A percentile compares a stretch with the other conserved stretches of the same genome.
These are phyloP conservation scores for Fomes fomentarius DNA, from an alignment of 1,284 basidiomycete genomes.

Conservation along the genomic window DNA sequence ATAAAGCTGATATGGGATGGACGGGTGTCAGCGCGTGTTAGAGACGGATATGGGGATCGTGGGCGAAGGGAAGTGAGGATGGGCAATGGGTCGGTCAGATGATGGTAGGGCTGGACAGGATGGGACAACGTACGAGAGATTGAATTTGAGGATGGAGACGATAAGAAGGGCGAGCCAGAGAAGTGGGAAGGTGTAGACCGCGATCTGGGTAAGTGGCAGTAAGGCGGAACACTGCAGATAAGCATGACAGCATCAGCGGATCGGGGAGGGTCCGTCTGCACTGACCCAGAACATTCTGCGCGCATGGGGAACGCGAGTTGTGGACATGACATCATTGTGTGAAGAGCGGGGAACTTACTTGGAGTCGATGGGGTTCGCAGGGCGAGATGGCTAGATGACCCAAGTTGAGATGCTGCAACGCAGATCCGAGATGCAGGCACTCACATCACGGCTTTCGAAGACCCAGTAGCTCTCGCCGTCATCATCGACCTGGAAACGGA, in stretches of 20 bases:
- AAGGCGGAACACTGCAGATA: slow-evolving; percentile 2
- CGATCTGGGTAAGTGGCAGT: slow-evolving; percentile 57
- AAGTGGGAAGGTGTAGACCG: slow-evolving; percentile 87
- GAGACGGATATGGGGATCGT: slow-evolving; percentile 6
- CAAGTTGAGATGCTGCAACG: slow-evolving; percentile 3
- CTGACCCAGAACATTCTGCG: slow-evolving; percentile 89
- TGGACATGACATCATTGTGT: slow-evolving; percentile 12
- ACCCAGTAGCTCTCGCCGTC: slow-evolving; percentile 97
- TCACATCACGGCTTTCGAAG: slow-evolving; percentile 90
- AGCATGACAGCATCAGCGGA: slow-evolving; percentile 1
- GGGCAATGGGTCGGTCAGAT: slow-evolving; percentile 2
- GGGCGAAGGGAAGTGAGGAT: background rate
- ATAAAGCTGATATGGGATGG: slow-evolving; percentile 59
- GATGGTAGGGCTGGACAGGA: background rate
- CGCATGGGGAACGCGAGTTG: slow-evolving; percentile 1
- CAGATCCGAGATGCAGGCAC: slow-evolving; percentile 30
- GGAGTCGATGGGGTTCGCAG: slow-evolving; percentile 88
- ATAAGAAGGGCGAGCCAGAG: slow-evolving; percentile 87
- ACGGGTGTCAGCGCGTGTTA: background rate
- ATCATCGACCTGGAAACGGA: slow-evolving; percentile 73
- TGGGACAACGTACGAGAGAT: slow-evolving; percentile 67
- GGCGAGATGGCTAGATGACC: slow-evolving; percentile 75
- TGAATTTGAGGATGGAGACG: slow-evolving; percentile 87
- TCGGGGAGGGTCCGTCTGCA: slow-evolving; percentile 2
- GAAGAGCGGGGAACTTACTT: slow-evolving; percentile 55